Evolutionary conservation across 1,284 basidiomycete species (phyloP), one percentile per base, ranked within the genome.

Genomic region (Ustilago hordei): DNA sequence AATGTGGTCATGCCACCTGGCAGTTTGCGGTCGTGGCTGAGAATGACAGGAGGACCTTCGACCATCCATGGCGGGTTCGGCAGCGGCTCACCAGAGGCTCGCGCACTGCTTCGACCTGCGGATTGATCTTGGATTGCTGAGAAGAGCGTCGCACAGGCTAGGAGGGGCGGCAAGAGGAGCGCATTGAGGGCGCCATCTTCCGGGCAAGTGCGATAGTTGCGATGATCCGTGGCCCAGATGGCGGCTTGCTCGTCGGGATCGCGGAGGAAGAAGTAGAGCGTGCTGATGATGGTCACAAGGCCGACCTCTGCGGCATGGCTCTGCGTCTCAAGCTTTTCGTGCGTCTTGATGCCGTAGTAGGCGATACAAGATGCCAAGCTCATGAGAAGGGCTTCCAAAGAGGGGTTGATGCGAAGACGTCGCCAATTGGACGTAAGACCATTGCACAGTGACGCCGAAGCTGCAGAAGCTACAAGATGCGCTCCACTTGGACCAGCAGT

Each of bases 181-280:
- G 75, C 81, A 23, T 71, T 75, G 38, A 83, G 60, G 28, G 80
- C 78, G 15, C 81, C 81, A 48, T 83, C 81, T 23, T 83, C 81
- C 0, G 60, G 61, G 35, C 78, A 80, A 23, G 64, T 38, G 38
- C 81, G 75, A 43, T 80, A 83, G 48, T 80, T 80, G 60, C 81
- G 75, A 43, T 69, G 70, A 35, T 83, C 80, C 34, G 81, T 83
- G 15, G 80, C 78, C 81, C 80, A 83, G 41, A 83, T 81, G 38
- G 74, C 73, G 12, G 79, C 72, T 36, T 73, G 59, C 57, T 76
- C 75, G 36, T 70, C 60, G 1, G 71, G 70, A 38, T 60, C 45
- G 15, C 77, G 74, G 5, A 79, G 55, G 43, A 81, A 64, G 53
- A 76, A 73, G 73, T 79, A 81, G 34, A 76, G 71, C 23, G 69